Evolutionary conservation across 257 asterid species (phyloP).

Genomic region (Jasminum sambac): DNA sequence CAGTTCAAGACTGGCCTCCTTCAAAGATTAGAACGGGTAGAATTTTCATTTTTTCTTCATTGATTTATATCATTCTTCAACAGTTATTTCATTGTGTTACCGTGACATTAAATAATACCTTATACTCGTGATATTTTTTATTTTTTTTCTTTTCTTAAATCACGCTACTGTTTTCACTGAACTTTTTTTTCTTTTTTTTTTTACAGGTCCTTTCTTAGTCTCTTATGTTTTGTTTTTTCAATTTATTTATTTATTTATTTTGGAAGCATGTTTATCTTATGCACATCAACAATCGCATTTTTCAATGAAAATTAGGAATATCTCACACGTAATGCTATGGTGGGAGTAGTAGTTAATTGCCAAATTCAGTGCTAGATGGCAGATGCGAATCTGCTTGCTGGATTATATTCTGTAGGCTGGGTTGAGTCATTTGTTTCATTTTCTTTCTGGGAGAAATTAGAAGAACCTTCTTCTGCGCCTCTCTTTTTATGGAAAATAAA

Average conservation of each 20-base stretch:
- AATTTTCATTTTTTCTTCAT: slow-evolving; percentile 11
- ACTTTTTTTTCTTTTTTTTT: background rate
- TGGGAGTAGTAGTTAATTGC: background rate
- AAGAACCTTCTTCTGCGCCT: background rate
- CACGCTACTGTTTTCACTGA: no score
- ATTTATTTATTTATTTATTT: background rate
- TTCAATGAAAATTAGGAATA: background rate
- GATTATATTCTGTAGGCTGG: no score
- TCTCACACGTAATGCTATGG: background rate
- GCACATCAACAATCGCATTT: background rate
- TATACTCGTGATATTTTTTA: no score
- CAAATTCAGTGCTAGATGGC: background rate
- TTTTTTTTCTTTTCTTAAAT: no score
- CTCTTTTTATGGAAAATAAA: background rate
- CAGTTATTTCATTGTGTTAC: background rate
- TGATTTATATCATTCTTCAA: background rate
- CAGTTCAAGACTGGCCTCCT: slow-evolving; percentile 94
- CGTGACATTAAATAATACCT: background rate
- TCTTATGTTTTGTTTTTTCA: background rate
- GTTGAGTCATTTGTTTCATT: background rate
- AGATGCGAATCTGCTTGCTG: background rate
- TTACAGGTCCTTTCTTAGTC: background rate
- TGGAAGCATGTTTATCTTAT: background rate
- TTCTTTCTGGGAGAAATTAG: background rate
- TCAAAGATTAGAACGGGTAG: slow-evolving; percentile 87